Percentiles rank a stretch among this genome's conserved stretches.
Conservation (phyloP, 257 asterid species). For the Coffea eugenioides region DNA sequence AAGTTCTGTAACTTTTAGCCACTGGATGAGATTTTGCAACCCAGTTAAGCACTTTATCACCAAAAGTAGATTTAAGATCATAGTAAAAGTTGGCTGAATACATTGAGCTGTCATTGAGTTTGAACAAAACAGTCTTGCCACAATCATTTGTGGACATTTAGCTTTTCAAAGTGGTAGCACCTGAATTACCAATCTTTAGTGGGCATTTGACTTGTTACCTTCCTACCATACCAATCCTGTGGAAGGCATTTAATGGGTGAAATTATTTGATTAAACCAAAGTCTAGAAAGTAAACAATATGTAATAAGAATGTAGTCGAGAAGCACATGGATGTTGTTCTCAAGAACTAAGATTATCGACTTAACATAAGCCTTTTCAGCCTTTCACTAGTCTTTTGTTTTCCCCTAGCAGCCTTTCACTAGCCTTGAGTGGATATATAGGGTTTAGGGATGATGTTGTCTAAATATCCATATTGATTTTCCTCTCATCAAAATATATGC, state of each 20-base stretch:
- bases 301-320: not conserved
- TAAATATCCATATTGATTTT: not conserved
- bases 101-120: not conserved
- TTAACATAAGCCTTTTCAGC: not conserved
- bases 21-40: not conserved
- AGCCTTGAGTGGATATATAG: too few relatives aligned
- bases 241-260: not conserved
- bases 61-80: not conserved
- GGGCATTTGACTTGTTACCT: not conserved
- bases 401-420: not conserved
- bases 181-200: not conserved
- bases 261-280: not conserved
- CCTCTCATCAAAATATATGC: not conserved
- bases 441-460: not conserved
- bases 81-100: not conserved
- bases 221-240: not conserved
- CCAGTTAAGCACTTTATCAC: not conserved
- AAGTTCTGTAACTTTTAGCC: not conserved
- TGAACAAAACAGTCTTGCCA: not conserved
- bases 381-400: not conserved
- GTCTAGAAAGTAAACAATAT: not conserved
- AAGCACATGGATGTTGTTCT: not conserved
- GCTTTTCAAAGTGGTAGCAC: not conserved
- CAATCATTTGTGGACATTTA: not conserved
- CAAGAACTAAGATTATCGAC: not conserved